Base-by-base conservation (phyloP, 208 protist species). In the Endotrypanum monterogeii region DNA sequence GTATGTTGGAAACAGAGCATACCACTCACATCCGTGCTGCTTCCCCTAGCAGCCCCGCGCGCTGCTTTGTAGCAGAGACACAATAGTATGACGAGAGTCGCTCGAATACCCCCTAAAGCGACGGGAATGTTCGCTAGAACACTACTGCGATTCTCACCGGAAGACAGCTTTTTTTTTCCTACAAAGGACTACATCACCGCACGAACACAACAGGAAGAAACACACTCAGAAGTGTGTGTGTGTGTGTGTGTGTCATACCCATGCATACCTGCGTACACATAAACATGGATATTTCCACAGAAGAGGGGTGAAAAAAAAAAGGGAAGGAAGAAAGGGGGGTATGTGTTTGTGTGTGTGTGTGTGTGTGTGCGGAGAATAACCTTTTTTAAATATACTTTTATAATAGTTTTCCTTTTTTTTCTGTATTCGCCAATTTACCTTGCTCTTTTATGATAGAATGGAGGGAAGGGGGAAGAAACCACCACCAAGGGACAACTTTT, bases 281-380 rank as follows among this genome's bases (percentile, higher is more conserved):
- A 57, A 23, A 57, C 54, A 57, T 20, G 0, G 44, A 14, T 48
- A 11, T 1, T 58, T 58, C 8, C 8, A 58, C n/a, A 63, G 16
- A 63, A 52, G 25, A n/a, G n/a, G n/a, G n/a, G n/a, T n/a, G n/a
- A 41, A 67, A 44, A 32, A 41, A 66, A 39, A 51, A 44, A 51
- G 56, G 14, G 56, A 30, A 28, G 30, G 62, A 14, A 7, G 54
- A 23, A 14, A 57, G 0, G 16, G 1, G 16, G 11, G 16, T 1
- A 14, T 1, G 44, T 1, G 44, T 48, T 5, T 48, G 44, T 48
- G 44, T 48, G 44, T 48, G 44, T 48, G 44, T 48, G 44, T 48
- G 44, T 48, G 44, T 48, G 44, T 25, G 20, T 35, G 62, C 37
- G 18, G 8, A 46, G 44, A 25, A 37, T 67, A 30, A 52, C 44